Percentiles rank a stretch among this genome's conserved stretches.
These are phyloP conservation scores for Saksenaea oblongispora DNA, from an alignment of 371 early-diverging fungal genomes.

Conservation along the genomic window DNA sequence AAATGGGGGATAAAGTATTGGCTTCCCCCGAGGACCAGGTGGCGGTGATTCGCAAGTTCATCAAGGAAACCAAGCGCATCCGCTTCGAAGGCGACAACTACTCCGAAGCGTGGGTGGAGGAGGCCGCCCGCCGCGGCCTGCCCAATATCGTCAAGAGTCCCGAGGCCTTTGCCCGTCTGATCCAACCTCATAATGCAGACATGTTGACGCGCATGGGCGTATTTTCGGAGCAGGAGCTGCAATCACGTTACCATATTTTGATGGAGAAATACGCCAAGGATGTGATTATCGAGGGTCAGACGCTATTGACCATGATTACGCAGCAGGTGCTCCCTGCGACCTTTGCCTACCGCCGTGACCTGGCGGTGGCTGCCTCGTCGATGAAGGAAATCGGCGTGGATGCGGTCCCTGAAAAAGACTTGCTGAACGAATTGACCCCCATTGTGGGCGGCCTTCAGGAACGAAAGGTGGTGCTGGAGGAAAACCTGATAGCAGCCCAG, in stretches of 20 bases:
- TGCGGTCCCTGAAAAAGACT: slow-evolving; percentile 67
- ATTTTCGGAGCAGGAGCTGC: slow-evolving; percentile 84
- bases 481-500: slow-evolving; percentile 59
- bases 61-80: slow-evolving; percentile 80
- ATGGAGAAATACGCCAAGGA: slow-evolving; percentile 96
- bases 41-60: slow-evolving; percentile 82
- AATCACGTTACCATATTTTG: slow-evolving; percentile 93
- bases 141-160: slow-evolving; percentile 89
- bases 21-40: slow-evolving; percentile 88
- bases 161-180: slow-evolving; percentile 84
- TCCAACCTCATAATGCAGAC: slow-evolving; percentile 66
- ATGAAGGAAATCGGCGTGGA: slow-evolving; percentile 67
- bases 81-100: slow-evolving; percentile 98
- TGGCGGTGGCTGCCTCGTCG: slow-evolving; percentile 76
- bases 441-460: slow-evolving; percentile 61
- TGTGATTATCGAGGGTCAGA: slow-evolving; percentile 90
- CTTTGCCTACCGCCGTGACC: slow-evolving; percentile 82
- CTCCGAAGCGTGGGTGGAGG: slow-evolving; percentile 76
- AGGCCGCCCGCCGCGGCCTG: slow-evolving; percentile 87
- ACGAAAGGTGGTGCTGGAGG: slow-evolving; percentile 55
- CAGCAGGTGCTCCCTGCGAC: slow-evolving; percentile 90
- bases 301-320: slow-evolving; percentile 77
- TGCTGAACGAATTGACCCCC: slow-evolving; percentile 72
- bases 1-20: slow-evolving; percentile 76
- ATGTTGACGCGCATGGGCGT: slow-evolving; percentile 85